Percentiles rank a stretch among this genome's conserved stretches.
phyloP scores from a whole-genome alignment of 495 filamentous ascomycete species.

The Penicillium verhagenii region DNA sequence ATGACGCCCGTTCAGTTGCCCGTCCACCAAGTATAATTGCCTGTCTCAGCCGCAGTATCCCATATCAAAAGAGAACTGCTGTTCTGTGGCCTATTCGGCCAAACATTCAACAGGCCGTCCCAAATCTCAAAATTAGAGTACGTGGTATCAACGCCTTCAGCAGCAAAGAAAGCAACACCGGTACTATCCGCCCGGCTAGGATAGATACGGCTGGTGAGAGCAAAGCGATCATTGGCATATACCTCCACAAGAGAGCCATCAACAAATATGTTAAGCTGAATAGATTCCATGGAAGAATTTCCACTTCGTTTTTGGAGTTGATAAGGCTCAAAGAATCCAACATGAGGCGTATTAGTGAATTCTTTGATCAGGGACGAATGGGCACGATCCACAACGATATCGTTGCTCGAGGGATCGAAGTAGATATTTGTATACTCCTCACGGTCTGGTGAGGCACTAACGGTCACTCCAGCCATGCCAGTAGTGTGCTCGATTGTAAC shows the following conservation, averaged over 20 bases:
- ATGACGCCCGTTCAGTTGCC: conserved; percentile 10
- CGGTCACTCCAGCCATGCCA: conserved; percentile 12
- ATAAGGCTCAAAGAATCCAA: conserved; percentile 17
- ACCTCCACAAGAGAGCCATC: conserved; percentile 20
- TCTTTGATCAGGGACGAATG: conserved; percentile 13
- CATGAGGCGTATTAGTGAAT: conserved; percentile 7
- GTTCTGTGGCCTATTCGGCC: conserved; percentile 14
- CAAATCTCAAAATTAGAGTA: conserved; percentile 14
- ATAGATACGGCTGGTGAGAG: conserved; percentile 19
- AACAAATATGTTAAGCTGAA: conserved; percentile 14
- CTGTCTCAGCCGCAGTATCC: conserved; percentile 18
- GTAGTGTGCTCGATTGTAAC: conserved; percentile 11
- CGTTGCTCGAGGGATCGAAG: conserved; percentile 13
- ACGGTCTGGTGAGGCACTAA: conserved; percentile 11
- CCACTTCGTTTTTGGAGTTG: background rate
- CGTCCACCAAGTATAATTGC: conserved; percentile 18
- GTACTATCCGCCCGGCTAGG: conserved; percentile 24
- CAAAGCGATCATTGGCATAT: conserved; percentile 17
- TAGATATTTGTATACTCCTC: conserved; percentile 20
- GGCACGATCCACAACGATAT: conserved; percentile 10
- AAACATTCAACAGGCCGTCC: conserved; percentile 19
- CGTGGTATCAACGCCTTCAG: conserved; percentile 2
- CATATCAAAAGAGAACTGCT: conserved; percentile 16
- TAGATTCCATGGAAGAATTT: conserved; percentile 2
- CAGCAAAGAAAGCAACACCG: conserved; percentile 7